Evolutionary conservation across 257 asterid genomes (phyloP), one percentile per base, ranked within the genome.

Genomic region (Gentiana straminea): DNA sequence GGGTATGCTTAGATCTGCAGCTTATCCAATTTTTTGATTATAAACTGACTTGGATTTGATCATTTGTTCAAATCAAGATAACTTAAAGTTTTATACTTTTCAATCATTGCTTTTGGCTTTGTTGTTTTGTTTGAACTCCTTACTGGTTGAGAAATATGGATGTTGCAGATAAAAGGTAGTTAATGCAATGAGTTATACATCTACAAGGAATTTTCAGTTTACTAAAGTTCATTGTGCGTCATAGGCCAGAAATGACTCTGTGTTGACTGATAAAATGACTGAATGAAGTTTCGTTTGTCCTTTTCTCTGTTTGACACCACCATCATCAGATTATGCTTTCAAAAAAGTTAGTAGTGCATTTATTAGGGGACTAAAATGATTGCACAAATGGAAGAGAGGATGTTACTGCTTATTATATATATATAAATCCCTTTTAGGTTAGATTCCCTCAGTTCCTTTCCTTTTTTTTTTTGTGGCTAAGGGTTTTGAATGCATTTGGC

Each of bases 401-500:
- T n/a, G 10, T 11, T 32, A 9, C 32, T 12, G 13, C 49, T 52
- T 0, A 24, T 9, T 9, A 36, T 41, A 11, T 5, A 35, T 2
- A n/a, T 7, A 36, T n/a, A 34, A 8, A n/a, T n/a, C 13, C 33
- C 2, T 9, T 37, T 35, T 57, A 7, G 4, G 15, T 57, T 33
- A 51, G 10, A 9, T 34, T 57, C 15, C 13, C 2, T 45, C 51
- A 5, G 13, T 47, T 57, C 41, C 37, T 59, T 45, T 8, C 11
- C 33, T 37, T 24, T 51, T 45, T 36, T 62, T 48, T 49, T 32
- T 55, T n/a, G 6, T 8, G 32, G 53, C 10, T 45, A 44, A 2
- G 49, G 39, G 51, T 8, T 5, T 3, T 52, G 8, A 52, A 11
- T 45, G 12, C 59, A 61, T 63, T 35, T 60, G 60, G 46, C 77